These are phyloP conservation scores for Mycosphaerella sp. DNA, from an alignment of 2,329 filamentous ascomycete species.

Conservation along the genomic window DNA sequence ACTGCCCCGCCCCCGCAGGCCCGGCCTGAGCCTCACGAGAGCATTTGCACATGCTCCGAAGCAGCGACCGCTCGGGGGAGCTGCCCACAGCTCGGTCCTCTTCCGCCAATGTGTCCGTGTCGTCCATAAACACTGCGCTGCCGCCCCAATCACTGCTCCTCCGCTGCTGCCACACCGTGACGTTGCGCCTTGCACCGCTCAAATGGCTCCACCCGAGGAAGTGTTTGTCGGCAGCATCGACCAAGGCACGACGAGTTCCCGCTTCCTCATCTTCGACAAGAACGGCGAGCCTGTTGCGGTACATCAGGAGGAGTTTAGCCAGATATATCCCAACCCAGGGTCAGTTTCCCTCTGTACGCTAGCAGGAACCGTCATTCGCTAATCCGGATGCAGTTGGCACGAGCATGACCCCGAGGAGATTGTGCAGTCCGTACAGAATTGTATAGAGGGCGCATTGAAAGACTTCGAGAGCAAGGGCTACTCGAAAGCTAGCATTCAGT, in stretches of 20 bases:
- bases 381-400: slow-evolving; percentile 60
- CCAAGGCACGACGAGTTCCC: slow-evolving; percentile 81
- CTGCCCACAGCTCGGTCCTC: slow-evolving; percentile 5
- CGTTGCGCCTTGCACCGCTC: not conserved
- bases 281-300: slow-evolving; percentile 69
- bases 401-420: slow-evolving; percentile 80
- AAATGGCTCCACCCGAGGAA: slow-evolving; percentile 33
- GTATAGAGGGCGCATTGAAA: slow-evolving; percentile 69
- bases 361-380: slow-evolving; percentile 6
- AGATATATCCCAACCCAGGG: slow-evolving; percentile 79
- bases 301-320: slow-evolving; percentile 81
- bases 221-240: slow-evolving; percentile 83
- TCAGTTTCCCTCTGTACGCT: slow-evolving; percentile 42
- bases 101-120: not conserved
- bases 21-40: not conserved
- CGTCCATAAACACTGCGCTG: slow-evolving; percentile 10
- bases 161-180: not conserved
- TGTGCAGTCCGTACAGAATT: slow-evolving; percentile 65
- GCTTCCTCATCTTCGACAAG: slow-evolving; percentile 85
- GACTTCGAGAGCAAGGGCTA: slow-evolving; percentile 66
- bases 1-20: not conserved
- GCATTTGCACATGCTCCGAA: slow-evolving; percentile 17
- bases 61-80: slow-evolving; percentile 12
- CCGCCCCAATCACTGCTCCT: not conserved
- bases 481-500: slow-evolving; percentile 60